These are phyloP conservation scores for Coemansia sp. DNA, from an alignment of 192 early-diverging fungal species.

Conservation along the genomic window DNA sequence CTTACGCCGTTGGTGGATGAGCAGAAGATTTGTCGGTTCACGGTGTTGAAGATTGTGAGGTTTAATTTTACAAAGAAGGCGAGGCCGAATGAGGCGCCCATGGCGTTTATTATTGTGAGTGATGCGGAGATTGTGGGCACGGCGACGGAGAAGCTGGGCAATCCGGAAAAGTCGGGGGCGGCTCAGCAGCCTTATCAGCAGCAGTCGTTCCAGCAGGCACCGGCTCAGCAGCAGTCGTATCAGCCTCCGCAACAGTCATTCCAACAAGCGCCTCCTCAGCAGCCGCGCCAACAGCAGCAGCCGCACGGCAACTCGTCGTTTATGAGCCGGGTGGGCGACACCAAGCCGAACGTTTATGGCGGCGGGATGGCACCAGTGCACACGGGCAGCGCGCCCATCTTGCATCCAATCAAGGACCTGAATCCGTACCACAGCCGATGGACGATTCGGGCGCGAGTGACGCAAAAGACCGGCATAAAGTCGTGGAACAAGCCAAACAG, in stretches of 20 bases:
- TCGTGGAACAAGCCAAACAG: constrained; percentile 76
- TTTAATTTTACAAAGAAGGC: constrained; percentile 35
- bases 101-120: constrained; percentile 37
- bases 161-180: constrained; percentile 8
- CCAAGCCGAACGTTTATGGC: constrained; percentile 23
- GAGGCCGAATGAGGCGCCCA: constrained; percentile 18
- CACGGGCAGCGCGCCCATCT: constrained; percentile 25
- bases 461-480: constrained; percentile 80
- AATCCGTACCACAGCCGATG: constrained; percentile 93
- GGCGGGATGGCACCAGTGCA: constrained; percentile 37
- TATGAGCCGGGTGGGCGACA: constrained; percentile 41
- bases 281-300: constrained; percentile 30
- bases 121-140: constrained; percentile 43
- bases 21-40: constrained; percentile 31
- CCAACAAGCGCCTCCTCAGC: constrained; percentile 26
- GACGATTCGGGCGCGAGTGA: constrained; percentile 91
- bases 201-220: not conserved
- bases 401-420: constrained; percentile 67
- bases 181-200: not conserved
- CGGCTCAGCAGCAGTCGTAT: not conserved
- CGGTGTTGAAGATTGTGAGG: constrained; percentile 36
- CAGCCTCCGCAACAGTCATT: constrained; percentile 10
- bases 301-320: constrained; percentile 23
- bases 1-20: constrained; percentile 32
- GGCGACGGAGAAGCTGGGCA: constrained; percentile 27